Evolutionary conservation across 129 eudicot species (phyloP).

Genomic region (Lonicera japonica): DNA sequence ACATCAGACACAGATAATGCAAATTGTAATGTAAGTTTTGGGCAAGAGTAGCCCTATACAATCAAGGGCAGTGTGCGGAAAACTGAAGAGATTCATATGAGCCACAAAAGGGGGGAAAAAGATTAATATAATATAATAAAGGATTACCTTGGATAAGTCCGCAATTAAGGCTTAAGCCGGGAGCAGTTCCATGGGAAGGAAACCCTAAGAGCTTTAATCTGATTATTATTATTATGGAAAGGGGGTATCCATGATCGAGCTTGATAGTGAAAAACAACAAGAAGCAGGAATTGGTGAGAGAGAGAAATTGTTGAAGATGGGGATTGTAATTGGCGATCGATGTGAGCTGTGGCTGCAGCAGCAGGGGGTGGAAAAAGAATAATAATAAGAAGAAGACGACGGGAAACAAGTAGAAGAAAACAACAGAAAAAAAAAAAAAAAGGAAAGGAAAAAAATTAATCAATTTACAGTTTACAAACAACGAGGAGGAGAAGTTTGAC

Average conservation of each 20-base stretch:
- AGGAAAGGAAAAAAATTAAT: not conserved
- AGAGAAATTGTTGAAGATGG: not conserved
- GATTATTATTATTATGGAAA: not conserved
- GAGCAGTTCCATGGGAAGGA: not conserved
- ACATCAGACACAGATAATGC: too few relatives aligned
- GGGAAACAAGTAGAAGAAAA: not conserved
- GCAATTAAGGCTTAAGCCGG: too few relatives aligned
- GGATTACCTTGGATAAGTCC: not conserved
- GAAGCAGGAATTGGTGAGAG: too few relatives aligned
- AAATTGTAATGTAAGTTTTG: too few relatives aligned
- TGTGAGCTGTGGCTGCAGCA: not conserved
- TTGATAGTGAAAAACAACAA: not conserved
- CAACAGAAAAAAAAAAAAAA: not conserved
- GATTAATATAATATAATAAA: too few relatives aligned
- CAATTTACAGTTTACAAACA: too few relatives aligned
- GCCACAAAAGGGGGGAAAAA: too few relatives aligned
- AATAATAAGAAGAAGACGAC: too few relatives aligned
- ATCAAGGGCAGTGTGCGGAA: too few relatives aligned
- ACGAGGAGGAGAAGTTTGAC: not conserved
- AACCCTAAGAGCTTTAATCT: not conserved
- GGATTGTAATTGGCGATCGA: not conserved
- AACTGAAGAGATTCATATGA: too few relatives aligned
- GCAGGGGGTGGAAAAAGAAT: not conserved
- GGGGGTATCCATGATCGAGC: not conserved
- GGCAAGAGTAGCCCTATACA: too few relatives aligned